phyloP scores from a whole-genome alignment of 2,329 filamentous ascomycete species.

The Colletotrichum sp. region DNA sequence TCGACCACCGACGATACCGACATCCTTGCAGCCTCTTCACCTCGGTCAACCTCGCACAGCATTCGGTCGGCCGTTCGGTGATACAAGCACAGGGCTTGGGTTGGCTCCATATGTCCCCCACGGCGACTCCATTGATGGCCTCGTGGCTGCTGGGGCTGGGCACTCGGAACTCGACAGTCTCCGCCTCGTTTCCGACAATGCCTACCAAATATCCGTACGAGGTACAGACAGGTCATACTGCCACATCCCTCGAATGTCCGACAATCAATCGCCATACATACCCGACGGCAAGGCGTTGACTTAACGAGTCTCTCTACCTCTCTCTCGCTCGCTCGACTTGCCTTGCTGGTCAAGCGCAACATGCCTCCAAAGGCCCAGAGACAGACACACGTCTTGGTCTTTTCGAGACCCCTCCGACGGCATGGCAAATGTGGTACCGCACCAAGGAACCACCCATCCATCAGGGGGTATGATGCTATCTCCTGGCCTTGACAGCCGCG shows the following conservation, averaged over 20 bases:
- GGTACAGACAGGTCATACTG: not conserved
- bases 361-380: not conserved
- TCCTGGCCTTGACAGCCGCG: not conserved
- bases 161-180: not conserved
- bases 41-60: slow-evolving; percentile 1
- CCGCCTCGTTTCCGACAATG: not conserved
- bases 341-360: not conserved
- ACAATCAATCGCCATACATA: not conserved
- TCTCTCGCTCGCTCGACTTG: not conserved
- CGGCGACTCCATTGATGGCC: slow-evolving; percentile 1
- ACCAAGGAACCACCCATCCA: not conserved
- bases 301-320: not conserved
- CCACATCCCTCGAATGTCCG: not conserved
- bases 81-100: not conserved
- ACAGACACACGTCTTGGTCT: not conserved
- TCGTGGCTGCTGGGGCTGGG: slow-evolving; percentile 13
- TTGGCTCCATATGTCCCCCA: not conserved
- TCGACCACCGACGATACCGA: not conserved
- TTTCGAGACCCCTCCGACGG: not conserved
- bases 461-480: not conserved
- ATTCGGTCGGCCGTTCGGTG: not conserved
- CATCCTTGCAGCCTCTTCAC: not conserved
- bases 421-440: not conserved
- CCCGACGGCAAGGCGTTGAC: not conserved
- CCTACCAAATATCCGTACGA: not conserved